Conservation (phyloP, 1,139 yeast genomes). For the Nakaseomyces bracarensis region DNA sequence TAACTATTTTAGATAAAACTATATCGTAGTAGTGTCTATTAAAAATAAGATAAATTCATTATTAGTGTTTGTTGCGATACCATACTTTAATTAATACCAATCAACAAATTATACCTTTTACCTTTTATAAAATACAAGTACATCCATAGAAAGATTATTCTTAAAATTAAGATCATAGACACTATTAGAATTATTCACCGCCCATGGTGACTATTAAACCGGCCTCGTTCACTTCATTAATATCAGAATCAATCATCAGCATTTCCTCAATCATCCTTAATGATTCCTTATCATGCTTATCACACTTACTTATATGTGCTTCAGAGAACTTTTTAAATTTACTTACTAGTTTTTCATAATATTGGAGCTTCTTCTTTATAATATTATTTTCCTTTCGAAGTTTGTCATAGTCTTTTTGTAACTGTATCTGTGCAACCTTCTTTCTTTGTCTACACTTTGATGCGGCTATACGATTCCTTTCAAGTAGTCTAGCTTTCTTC, state of each 20-base stretch:
- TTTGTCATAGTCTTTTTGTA: constrained; percentile 49
- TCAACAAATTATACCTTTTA: too few relatives aligned
- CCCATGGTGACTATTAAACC: constrained; percentile 22
- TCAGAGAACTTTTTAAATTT: constrained; percentile 30
- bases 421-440: constrained; percentile 59
- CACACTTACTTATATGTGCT: constrained; percentile 25
- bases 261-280: constrained; percentile 30
- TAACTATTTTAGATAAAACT: too few relatives aligned
- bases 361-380: constrained; percentile 36
- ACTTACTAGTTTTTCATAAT: constrained; percentile 29
- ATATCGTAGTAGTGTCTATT: too few relatives aligned
- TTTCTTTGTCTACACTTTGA: constrained; percentile 70
- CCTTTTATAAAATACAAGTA: too few relatives aligned
- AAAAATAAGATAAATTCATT: too few relatives aligned
- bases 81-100: background rate
- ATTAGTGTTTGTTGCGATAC: background rate
- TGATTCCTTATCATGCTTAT: constrained; percentile 20
- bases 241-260: constrained; percentile 30
- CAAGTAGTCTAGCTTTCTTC: constrained; percentile 63
- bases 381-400: constrained; percentile 40
- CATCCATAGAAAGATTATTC: too few relatives aligned
- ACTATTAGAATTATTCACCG: constrained; percentile 4
- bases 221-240: constrained; percentile 25
- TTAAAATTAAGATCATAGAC: background rate
- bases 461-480: constrained; percentile 66